Conservation (phyloP, 148 eudicot genomes). For the Beta vulgaris region DNA sequence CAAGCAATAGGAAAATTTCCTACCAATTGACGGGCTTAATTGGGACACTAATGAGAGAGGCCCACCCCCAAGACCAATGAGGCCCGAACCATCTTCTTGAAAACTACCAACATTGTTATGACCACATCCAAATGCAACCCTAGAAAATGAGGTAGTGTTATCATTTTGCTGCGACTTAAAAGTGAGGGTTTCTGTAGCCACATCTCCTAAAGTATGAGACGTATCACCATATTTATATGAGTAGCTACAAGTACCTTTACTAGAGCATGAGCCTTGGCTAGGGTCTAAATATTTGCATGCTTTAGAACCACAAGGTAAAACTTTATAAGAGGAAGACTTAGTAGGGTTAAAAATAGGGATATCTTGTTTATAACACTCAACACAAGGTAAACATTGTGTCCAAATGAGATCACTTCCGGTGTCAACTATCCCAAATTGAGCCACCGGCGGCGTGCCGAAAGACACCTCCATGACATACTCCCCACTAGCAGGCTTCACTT, state of each 20-base stretch:
- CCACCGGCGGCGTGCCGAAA: slow-evolving; percentile 27
- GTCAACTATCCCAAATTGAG: slow-evolving; percentile 18
- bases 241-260: slow-evolving; percentile 27
- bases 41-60: slow-evolving; percentile 32
- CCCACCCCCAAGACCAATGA: slow-evolving; percentile 39
- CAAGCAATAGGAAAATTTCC: slow-evolving; percentile 45
- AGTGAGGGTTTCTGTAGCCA: slow-evolving; percentile 33
- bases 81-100: slow-evolving; percentile 11
- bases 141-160: neutral
- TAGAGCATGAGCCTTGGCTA: neutral
- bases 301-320: slow-evolving; percentile 12
- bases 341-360: slow-evolving; percentile 23
- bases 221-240: slow-evolving; percentile 26
- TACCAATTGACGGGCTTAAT: slow-evolving; percentile 10
- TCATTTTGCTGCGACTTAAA: neutral
- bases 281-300: neutral
- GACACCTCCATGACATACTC: slow-evolving; percentile 31
- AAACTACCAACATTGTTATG: slow-evolving; percentile 21
- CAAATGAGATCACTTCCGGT: slow-evolving; percentile 33
- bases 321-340: slow-evolving; percentile 15
- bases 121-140: slow-evolving; percentile 28
- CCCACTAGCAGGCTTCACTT: neutral
- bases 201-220: slow-evolving; percentile 32
- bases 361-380: slow-evolving; percentile 11
- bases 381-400: slow-evolving; percentile 30